A percentile compares a stretch with the other conserved stretches of the same genome.
Evolutionary conservation across 2,329 filamentous ascomycete species (phyloP).

Genomic region (Capronia coronata): DNA sequence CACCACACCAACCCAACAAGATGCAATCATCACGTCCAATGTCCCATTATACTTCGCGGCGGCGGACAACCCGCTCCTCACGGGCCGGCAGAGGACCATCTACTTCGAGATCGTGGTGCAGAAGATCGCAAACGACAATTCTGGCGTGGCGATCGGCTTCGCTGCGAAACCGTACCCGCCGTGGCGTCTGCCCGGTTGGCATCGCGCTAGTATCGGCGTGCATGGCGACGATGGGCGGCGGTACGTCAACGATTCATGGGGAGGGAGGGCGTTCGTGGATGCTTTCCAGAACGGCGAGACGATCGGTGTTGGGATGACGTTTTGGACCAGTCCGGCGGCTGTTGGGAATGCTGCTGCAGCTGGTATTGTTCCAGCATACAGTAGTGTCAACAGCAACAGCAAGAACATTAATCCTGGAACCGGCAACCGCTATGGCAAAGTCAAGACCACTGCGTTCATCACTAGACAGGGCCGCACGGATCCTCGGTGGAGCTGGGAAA

Average conservation of each 20-base stretch:
- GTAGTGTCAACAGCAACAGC: slow-evolving; percentile 12
- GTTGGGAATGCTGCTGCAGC: slow-evolving; percentile 4
- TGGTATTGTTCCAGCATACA: neutral
- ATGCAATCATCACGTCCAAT: slow-evolving; percentile 49
- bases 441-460: slow-evolving; percentile 46
- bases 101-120: slow-evolving; percentile 55
- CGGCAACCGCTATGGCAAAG: neutral
- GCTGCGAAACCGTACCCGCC: slow-evolving; percentile 56
- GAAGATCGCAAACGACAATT: slow-evolving; percentile 39
- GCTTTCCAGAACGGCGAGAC: slow-evolving; percentile 50
- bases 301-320: slow-evolving; percentile 55
- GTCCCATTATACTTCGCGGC: slow-evolving; percentile 52
- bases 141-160: slow-evolving; percentile 54
- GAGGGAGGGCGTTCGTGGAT: slow-evolving; percentile 52
- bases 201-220: slow-evolving; percentile 54
- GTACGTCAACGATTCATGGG: slow-evolving; percentile 57
- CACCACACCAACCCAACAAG: slow-evolving; percentile 40
- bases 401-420: neutral
- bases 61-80: slow-evolving; percentile 45
- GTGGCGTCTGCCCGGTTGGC: slow-evolving; percentile 58
- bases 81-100: slow-evolving; percentile 45
- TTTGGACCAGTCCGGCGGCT: slow-evolving; percentile 34
- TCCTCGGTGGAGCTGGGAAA: slow-evolving; percentile 47
- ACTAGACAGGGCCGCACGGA: slow-evolving; percentile 50
- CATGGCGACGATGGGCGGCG: slow-evolving; percentile 58